Evolutionary conservation across 805 yeast species (phyloP), one percentile per base, ranked within the genome.

Genomic region (Ogataea chonburiensis): DNA sequence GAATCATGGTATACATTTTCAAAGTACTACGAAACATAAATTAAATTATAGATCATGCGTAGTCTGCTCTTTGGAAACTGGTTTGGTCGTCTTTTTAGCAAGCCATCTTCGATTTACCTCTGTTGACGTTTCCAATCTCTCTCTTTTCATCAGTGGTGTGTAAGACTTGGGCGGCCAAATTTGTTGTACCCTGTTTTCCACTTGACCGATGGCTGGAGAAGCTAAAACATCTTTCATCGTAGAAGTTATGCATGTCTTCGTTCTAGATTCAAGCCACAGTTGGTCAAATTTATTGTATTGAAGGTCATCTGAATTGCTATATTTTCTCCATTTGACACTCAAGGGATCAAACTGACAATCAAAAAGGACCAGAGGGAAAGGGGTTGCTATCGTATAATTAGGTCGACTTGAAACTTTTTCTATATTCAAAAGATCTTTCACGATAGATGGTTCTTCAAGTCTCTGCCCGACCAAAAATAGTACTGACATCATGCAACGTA

Each of bases 401-500:
- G 98, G 98, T 46, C 81, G 78, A 19, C 75, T 62, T 0, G 94
- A 86, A 34, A 47, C 63, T 24, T 60, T 64, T 4, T 66, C 67
- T 1, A 76, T 63, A 50, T 91, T 73, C 28, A 89, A 57, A 40
- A 93, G 63, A 2, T 76, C 71, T 9, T 60, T 58, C 2, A 93
- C 67, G 0, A 87, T 59, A 1, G 59, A 52, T 0, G 87, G 81
- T 0, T 56, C 38, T 58, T 93, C 98, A 14, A 75, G 68, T 11
- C 67, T 67, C 58, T 88, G 95, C 0, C 96, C 98, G 6, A 88
- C 79, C 16, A 83, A 61, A 36, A 93, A 76, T 38, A 93, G 58
- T 8, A 84, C 67, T 0, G 95, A 96, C 66, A 88, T 76, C 93
- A 93, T 93, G 49, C 95, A 88, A 40, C 98, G 74, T 13, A 93